Percentiles rank a stretch among this genome's conserved stretches.
These are phyloP conservation scores for Acanthamoeba healyi DNA, from an alignment of 208 protist genomes.

Conservation along the genomic window DNA sequence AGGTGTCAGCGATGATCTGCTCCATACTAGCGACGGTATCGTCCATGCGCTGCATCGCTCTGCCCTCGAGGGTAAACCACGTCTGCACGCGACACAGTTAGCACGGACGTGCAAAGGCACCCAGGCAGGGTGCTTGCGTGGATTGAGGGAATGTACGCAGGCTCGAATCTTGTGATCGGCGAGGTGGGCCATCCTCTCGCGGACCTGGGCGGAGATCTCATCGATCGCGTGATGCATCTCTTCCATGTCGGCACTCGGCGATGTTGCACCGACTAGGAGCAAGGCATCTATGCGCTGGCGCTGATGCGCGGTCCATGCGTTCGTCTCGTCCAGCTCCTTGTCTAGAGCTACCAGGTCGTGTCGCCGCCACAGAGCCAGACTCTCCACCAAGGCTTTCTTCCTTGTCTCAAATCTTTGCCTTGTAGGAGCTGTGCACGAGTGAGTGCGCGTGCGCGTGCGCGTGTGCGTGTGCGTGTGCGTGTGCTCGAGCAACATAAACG, in stretches of 20 bases:
- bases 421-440: not conserved
- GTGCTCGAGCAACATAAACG: no score
- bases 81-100: not conserved
- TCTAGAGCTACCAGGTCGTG: not conserved
- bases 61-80: not conserved
- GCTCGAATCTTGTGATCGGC: not conserved
- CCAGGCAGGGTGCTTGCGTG: no score
- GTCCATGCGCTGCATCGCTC: not conserved
- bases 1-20: not conserved
- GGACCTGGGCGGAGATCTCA: not conserved
- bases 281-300: not conserved
- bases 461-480: no score
- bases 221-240: not conserved
- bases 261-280: no score
- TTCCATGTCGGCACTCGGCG: no score
- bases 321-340: not conserved
- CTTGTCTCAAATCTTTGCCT: not conserved
- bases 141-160: not conserved
- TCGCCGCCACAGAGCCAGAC: not conserved
- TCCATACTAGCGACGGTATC: not conserved
- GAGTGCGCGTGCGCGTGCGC: no score
- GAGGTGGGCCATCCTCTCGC: not conserved
- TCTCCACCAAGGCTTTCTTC: not conserved
- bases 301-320: not conserved
- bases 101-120: no score